Conservation (phyloP, 768 basidiomycete species). For the Boletus vinaceobasis region DNA sequence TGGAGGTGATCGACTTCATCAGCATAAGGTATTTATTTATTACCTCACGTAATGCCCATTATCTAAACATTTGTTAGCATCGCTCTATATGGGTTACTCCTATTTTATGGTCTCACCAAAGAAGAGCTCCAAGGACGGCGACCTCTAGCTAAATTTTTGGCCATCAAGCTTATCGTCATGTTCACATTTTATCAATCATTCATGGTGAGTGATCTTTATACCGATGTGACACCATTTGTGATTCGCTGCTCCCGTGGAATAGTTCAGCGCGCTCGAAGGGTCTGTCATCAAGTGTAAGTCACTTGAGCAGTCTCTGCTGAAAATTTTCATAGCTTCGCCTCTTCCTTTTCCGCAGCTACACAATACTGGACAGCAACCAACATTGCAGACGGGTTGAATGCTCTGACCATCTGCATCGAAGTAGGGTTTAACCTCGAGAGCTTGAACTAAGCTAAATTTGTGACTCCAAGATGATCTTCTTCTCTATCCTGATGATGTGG, state of each 20-base stretch:
- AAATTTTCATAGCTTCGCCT: not conserved
- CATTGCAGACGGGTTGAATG: constrained; percentile 79
- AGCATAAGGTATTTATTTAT: constrained; percentile 63
- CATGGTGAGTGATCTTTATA: constrained; percentile 44
- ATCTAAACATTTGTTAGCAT: constrained; percentile 42
- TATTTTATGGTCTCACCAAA: constrained; percentile 80
- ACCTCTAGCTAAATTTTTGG: constrained; percentile 81
- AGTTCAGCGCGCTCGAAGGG: constrained; percentile 68
- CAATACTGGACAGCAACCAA: constrained; percentile 82
- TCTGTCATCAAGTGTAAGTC: constrained; percentile 61
- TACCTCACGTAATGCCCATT: not conserved
- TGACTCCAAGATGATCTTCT: constrained; percentile 71
- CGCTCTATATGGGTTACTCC: constrained; percentile 79
- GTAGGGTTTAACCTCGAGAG: constrained; percentile 34
- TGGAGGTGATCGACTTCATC: constrained; percentile 71
- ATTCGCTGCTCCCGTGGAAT: constrained; percentile 3
- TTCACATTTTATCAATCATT: constrained; percentile 87
- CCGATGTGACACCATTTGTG: not conserved
- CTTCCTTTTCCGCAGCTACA: constrained; percentile 43
- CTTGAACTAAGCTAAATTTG: constrained; percentile 4
- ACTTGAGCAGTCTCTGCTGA: not conserved
- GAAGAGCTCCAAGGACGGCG: constrained; percentile 74
- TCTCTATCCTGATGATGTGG: constrained; percentile 77
- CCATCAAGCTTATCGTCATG: constrained; percentile 85
- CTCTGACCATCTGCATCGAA: constrained; percentile 81